A percentile compares a stretch with the other conserved stretches of the same genome.
Evolutionary conservation across 495 filamentous ascomycete genomes (phyloP).

Genomic region (Chlorociboria aeruginascens): DNA sequence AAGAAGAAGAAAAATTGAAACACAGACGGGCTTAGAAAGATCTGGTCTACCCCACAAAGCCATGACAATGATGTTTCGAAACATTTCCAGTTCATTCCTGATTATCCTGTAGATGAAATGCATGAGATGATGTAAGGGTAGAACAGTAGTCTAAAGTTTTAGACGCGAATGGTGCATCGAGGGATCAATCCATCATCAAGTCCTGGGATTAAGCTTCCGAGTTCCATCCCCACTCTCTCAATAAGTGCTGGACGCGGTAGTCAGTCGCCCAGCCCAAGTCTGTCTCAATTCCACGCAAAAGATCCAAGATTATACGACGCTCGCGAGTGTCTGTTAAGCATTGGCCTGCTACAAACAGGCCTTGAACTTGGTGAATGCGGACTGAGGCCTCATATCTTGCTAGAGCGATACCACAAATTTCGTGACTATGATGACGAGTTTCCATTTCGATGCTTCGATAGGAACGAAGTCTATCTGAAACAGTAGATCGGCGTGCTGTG

Average conservation of each 20-base stretch:
- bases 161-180: too few relatives aligned
- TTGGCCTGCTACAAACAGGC: constrained; percentile 50
- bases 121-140: background rate
- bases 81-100: background rate
- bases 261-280: constrained; percentile 55
- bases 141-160: background rate
- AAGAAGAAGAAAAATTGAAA: background rate
- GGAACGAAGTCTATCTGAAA: constrained; percentile 37
- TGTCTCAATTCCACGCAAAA: constrained; percentile 43
- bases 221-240: constrained; percentile 43
- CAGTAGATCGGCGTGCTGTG: constrained; percentile 35
- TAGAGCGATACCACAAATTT: constrained; percentile 45
- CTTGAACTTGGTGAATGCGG: constrained; percentile 47
- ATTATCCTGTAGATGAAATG: background rate
- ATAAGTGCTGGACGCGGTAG: constrained; percentile 43
- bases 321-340: constrained; percentile 40
- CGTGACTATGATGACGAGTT: constrained; percentile 43
- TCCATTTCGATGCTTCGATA: constrained; percentile 42
- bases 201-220: background rate
- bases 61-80: constrained; percentile 2
- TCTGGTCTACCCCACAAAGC: background rate
- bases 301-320: constrained; percentile 35
- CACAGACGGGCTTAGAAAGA: constrained; percentile 4
- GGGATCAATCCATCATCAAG: too few relatives aligned
- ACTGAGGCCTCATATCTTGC: constrained; percentile 41